Evolutionary conservation across 371 early-diverging fungal species (phyloP).

Genomic region (Apophysomyces trapeziformis): DNA sequence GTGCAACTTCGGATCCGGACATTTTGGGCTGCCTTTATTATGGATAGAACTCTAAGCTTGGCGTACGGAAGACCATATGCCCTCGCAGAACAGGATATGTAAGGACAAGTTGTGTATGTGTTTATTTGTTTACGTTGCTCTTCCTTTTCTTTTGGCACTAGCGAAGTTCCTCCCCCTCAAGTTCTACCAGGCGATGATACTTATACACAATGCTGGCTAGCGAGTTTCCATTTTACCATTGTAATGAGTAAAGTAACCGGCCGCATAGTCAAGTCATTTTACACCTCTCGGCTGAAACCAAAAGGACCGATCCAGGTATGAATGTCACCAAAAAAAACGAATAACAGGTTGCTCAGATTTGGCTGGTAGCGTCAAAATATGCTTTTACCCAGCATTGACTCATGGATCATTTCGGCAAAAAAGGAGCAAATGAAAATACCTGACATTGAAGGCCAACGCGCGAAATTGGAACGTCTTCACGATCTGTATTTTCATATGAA

Average conservation of each 20-base stretch:
- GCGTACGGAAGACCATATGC: slow-evolving; percentile 15
- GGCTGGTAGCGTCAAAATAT: background rate
- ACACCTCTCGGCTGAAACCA: slow-evolving; percentile 8
- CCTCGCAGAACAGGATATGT: slow-evolving; percentile 24
- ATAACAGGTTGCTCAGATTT: background rate
- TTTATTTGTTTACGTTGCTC: background rate
- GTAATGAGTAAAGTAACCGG: slow-evolving; percentile 20
- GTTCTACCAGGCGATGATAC: background rate
- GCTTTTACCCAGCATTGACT: slow-evolving; percentile 2
- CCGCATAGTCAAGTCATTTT: slow-evolving; percentile 18
- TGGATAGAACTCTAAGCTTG: slow-evolving; percentile 17
- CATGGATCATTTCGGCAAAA: slow-evolving; percentile 3
- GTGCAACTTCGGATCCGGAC: slow-evolving; percentile 10
- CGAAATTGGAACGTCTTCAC: slow-evolving; percentile 15
- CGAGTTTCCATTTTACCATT: slow-evolving; percentile 4
- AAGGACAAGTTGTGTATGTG: background rate
- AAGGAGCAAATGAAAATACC: slow-evolving; percentile 4
- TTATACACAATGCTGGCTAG: slow-evolving; percentile 5
- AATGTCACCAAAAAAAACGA: background rate
- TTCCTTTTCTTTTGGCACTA: background rate
- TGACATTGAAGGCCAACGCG: background rate
- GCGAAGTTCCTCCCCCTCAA: background rate
- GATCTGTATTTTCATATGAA: slow-evolving; percentile 15
- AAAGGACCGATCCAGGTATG: slow-evolving; percentile 11
- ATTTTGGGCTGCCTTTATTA: slow-evolving; percentile 19